Evolutionary conservation across 176 grass and related monocot species (phyloP).

Genomic region (Panicum miliaceum): DNA sequence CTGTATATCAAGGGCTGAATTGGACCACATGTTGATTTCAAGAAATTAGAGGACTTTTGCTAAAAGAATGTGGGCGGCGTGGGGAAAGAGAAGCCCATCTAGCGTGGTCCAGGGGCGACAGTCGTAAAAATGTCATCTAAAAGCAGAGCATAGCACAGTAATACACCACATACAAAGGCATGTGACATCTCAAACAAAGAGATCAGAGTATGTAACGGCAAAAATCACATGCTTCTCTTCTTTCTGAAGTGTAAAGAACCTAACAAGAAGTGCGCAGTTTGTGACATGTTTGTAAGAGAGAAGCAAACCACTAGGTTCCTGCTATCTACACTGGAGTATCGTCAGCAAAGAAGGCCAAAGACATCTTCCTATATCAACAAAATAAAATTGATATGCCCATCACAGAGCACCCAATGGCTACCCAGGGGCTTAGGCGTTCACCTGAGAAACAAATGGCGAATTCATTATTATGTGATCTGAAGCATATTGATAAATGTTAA

Average conservation of each 20-base stretch:
- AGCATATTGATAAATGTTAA: not conserved
- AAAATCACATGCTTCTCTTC: not conserved
- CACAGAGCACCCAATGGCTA: conserved; percentile 51
- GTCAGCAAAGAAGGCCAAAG: not conserved
- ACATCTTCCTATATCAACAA: conserved; percentile 36
- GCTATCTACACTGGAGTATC: not conserved
- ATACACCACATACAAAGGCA: not conserved
- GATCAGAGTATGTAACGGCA: not conserved
- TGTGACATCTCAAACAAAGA: not conserved
- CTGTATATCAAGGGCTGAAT: no score
- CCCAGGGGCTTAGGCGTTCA: conserved; percentile 69
- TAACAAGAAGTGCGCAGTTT: not conserved
- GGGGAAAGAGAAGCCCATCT: no score
- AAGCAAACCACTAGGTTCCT: not conserved
- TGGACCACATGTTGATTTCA: no score
- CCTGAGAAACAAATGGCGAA: conserved; percentile 38
- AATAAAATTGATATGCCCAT: conserved; percentile 60
- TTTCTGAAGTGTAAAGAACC: no score
- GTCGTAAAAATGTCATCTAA: not conserved
- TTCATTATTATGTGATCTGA: not conserved
- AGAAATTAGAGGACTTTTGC: no score
- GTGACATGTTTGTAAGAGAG: conserved; percentile 4
- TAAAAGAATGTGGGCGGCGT: no score
- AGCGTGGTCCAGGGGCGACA: not conserved
- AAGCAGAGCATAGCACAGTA: not conserved